Evolutionary conservation across 1,284 basidiomycete species (phyloP).

Genomic region (Stygiomarasmius scandens): DNA sequence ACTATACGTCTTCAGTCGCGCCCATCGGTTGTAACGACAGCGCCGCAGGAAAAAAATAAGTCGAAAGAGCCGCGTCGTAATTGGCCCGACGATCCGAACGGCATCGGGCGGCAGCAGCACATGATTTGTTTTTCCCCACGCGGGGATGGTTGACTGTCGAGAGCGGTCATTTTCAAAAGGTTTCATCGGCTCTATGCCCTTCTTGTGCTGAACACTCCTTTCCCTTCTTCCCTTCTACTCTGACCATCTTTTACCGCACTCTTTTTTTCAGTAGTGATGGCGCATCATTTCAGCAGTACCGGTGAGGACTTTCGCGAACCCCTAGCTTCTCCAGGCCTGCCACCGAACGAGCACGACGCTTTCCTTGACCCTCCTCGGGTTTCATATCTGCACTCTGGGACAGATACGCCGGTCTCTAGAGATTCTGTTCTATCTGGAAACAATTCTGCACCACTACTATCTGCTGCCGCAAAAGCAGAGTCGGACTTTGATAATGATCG

Average conservation of each 20-base stretch:
- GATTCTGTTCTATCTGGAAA: slow-evolving; percentile 3
- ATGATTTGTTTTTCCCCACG: too few relatives aligned
- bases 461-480: background rate
- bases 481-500: background rate
- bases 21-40: too few relatives aligned
- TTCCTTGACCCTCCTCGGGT: slow-evolving; percentile 12
- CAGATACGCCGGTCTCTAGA: background rate
- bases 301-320: background rate
- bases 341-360: slow-evolving; percentile 2
- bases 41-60: too few relatives aligned
- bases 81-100: too few relatives aligned
- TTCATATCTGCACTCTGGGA: slow-evolving; percentile 5
- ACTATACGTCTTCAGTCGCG: too few relatives aligned
- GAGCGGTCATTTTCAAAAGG: too few relatives aligned
- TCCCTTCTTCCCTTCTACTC: background rate
- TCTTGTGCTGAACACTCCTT: too few relatives aligned
- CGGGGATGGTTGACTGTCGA: too few relatives aligned
- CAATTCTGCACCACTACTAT: slow-evolving; percentile 9
- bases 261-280: background rate
- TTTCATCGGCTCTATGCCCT: too few relatives aligned
- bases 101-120: too few relatives aligned
- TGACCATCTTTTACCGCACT: background rate
- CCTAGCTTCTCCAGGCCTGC: background rate
- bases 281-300: background rate
- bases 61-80: too few relatives aligned